These are phyloP conservation scores for Kalmusia sp. DNA, from an alignment of 2,329 filamentous ascomycete species.

Conservation along the genomic window DNA sequence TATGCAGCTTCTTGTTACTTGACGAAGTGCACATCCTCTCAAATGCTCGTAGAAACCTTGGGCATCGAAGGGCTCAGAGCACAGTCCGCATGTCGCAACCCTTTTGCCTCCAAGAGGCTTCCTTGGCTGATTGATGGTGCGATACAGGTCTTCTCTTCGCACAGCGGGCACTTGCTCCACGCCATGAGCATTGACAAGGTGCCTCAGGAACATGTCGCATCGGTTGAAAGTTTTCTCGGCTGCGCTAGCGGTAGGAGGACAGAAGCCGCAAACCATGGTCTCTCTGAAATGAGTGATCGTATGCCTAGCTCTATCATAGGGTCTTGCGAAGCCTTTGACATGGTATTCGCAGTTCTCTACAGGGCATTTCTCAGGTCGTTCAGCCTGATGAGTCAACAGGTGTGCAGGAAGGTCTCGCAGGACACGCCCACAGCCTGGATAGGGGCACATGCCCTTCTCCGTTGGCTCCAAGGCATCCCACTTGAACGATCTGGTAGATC, in stretches of 20 bases:
- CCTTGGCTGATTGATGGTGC: slow-evolving; percentile 44
- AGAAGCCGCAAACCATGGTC: slow-evolving; percentile 94
- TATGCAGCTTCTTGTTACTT: slow-evolving; percentile 41
- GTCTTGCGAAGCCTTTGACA: slow-evolving; percentile 84
- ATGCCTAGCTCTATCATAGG: slow-evolving; percentile 91
- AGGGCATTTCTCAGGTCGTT: slow-evolving; percentile 88
- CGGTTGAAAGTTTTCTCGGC: slow-evolving; percentile 90
- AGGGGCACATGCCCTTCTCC: slow-evolving; percentile 72
- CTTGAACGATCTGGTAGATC: slow-evolving; percentile 23
- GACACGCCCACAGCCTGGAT: slow-evolving; percentile 77
- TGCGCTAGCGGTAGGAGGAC: slow-evolving; percentile 78
- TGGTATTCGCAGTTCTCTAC: slow-evolving; percentile 88
- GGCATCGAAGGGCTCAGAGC: slow-evolving; percentile 82
- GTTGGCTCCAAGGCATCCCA: slow-evolving; percentile 64
- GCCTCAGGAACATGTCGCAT: slow-evolving; percentile 88
- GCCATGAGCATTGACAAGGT: slow-evolving; percentile 82
- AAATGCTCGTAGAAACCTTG: slow-evolving; percentile 96
- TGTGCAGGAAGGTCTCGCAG: slow-evolving; percentile 89
- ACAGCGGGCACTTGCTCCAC: slow-evolving; percentile 88
- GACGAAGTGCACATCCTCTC: slow-evolving; percentile 68
- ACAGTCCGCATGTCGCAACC: slow-evolving; percentile 86
- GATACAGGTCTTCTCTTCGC: slow-evolving; percentile 79
- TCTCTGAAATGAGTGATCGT: slow-evolving; percentile 92
- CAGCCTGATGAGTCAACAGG: slow-evolving; percentile 85
- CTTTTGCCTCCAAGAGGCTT: slow-evolving; percentile 63